Conservation (phyloP, 257 asterid species). For the Solanum arcanum region DNA sequence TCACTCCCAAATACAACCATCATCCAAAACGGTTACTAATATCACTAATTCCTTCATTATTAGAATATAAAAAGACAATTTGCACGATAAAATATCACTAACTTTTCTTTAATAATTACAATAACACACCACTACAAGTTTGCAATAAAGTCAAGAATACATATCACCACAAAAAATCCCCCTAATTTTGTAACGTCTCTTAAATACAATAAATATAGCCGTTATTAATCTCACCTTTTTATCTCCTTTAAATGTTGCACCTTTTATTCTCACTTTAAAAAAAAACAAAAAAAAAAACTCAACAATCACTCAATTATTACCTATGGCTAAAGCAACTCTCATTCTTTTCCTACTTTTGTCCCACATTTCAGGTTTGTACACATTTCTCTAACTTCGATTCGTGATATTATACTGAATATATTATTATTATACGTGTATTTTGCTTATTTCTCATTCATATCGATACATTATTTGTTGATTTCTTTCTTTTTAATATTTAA, state of each 20-base stretch:
- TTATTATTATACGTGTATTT: no score
- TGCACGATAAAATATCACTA: neutral
- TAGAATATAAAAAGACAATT: neutral
- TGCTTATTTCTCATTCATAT: neutral
- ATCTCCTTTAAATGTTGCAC: neutral
- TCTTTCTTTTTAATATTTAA: neutral
- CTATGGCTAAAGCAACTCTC: neutral
- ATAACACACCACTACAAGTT: neutral
- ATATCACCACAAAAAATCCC: neutral
- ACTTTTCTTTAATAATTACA: neutral
- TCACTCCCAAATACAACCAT: neutral
- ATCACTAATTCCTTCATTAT: neutral
- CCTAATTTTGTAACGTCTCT: neutral
- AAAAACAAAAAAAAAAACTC: neutral
- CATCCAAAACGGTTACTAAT: neutral
- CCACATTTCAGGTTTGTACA: neutral
- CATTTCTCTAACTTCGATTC: neutral
- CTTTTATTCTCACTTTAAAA: neutral
- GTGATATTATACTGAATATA: no score
- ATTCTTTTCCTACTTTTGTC: neutral
- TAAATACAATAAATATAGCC: neutral
- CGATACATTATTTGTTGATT: neutral
- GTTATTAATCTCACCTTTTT: neutral
- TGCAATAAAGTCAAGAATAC: neutral
- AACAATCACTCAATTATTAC: neutral